Evolutionary conservation across 225 moss, liverwort and hornwort genomes (phyloP).

Genomic region (Asterella californica): DNA sequence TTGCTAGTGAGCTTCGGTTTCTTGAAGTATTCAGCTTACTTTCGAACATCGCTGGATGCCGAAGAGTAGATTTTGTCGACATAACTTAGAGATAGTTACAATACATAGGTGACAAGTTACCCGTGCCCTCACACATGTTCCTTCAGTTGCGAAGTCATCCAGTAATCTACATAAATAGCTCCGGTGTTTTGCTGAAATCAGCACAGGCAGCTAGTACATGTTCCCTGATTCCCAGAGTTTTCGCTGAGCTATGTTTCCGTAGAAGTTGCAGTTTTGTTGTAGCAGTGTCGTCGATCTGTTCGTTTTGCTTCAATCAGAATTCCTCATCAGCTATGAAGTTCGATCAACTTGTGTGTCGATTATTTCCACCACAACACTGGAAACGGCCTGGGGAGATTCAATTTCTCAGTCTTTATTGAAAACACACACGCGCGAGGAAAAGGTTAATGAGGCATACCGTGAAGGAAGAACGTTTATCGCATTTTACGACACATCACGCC

Average conservation of each 20-base stretch:
- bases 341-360: too few species aligned
- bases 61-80: conserved; percentile 20
- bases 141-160: not conserved
- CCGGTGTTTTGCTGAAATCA: not conserved
- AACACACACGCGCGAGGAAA: too few species aligned
- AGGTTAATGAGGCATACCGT: too few species aligned
- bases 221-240: not conserved
- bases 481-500: too few species aligned
- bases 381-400: too few species aligned
- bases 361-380: too few species aligned
- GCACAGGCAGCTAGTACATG: not conserved
- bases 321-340: too few species aligned
- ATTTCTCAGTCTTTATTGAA: too few species aligned
- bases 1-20: conserved; percentile 2
- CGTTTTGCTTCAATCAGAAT: too few species aligned
- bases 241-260: not conserved
- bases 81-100: not conserved
- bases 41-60: not conserved
- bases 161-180: not conserved
- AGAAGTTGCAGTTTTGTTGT: not conserved
- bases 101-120: not conserved
- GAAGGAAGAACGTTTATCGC: too few species aligned
- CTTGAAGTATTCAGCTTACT: conserved; percentile 8
- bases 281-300: too few species aligned
- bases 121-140: not conserved